Base-by-base conservation (phyloP, 192 early-diverging fungal species). In the Podila epigama region DNA sequence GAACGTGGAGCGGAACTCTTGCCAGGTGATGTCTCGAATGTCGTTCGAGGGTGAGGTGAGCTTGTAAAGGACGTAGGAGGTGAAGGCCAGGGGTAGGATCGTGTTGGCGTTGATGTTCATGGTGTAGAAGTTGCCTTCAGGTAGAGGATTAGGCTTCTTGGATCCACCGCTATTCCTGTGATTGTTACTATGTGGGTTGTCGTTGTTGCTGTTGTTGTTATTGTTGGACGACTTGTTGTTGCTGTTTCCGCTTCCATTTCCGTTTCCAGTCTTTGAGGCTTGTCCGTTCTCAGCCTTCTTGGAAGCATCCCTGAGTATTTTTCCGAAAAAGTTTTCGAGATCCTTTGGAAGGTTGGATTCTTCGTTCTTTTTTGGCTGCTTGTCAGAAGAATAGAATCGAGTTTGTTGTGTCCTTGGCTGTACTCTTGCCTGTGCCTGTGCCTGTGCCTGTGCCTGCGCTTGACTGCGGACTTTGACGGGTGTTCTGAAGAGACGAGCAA, bases 1-100 rank as follows among this genome's bases (percentile, higher is more conserved):
- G 73, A 97, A 91, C n/a, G 91, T 86, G 25, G 86, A 89, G 15
- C 94, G 87, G 84, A 99, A 98, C 58, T 97, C 95, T 75, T 97
- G 94, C 90, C 90, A 98, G 11, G 95, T 96, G 53, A 98, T 94
- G 63, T 96, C 89, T 4, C 85, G 82, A 10, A 82, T 69, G 64
- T 81, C 80, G 8, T 88, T 85, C 4, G 54, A 69, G 25, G 81
- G 79, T 1, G 81, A 64, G 27, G 67, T 66, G 29, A 86, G 31
- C 31, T 84, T 83, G 71, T 84, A 87, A 4, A 87, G 36, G 35
- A 90, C 66, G 61, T 83, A 90, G 12, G 84, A 52, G 8, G 80
- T 83, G 40, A 84, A 82, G 10, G 81, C 66, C 10, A 81, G 54
- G 13, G 81, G 82, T 5, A 87, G 56, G 16, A 83, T 34, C 9